These are phyloP conservation scores for Pseudoneurospora amorphoporcata DNA, from an alignment of 495 filamentous ascomycete genomes.

Conservation along the genomic window DNA sequence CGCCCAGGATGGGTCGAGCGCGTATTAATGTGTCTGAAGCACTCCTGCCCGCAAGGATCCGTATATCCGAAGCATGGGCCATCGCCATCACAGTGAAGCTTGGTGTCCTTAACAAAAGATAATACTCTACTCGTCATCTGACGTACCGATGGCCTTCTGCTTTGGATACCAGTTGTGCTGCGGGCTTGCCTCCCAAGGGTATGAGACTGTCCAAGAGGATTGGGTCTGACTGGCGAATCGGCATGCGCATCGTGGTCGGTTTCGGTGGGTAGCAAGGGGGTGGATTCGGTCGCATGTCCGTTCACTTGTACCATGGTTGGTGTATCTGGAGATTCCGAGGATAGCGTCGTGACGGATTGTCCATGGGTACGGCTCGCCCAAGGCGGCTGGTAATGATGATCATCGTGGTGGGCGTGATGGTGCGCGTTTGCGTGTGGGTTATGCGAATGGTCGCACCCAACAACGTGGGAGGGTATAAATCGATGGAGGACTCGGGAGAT, in stretches of 20 bases:
- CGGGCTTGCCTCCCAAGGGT: background rate
- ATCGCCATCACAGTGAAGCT: constrained; percentile 57
- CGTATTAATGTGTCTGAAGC: constrained; percentile 46
- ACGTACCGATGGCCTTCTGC: constrained; percentile 35
- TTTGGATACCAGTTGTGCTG: constrained; percentile 1
- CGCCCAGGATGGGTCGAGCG: constrained; percentile 18
- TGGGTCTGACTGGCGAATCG: background rate
- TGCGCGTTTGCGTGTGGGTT: constrained; percentile 35
- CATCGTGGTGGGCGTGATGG: constrained; percentile 20
- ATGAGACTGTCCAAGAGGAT: constrained; percentile 3
- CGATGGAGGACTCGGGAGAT: constrained; percentile 71
- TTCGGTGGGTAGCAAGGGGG: constrained; percentile 15
- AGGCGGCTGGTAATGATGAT: constrained; percentile 16
- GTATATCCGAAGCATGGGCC: constrained; percentile 78
- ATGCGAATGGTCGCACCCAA: constrained; percentile 84
- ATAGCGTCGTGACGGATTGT: constrained; percentile 14
- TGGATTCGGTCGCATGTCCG: constrained; percentile 16
- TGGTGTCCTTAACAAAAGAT: constrained; percentile 57
- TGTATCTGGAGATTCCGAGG: constrained; percentile 12
- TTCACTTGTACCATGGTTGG: constrained; percentile 14
- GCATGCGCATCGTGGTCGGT: background rate
- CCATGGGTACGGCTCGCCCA: constrained; percentile 8
- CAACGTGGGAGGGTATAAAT: constrained; percentile 83
- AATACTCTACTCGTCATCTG: constrained; percentile 43
- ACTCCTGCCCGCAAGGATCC: constrained; percentile 77